These are phyloP conservation scores for Stenogyne calaminthoides DNA, from an alignment of 305 asterid species.

Conservation along the genomic window DNA sequence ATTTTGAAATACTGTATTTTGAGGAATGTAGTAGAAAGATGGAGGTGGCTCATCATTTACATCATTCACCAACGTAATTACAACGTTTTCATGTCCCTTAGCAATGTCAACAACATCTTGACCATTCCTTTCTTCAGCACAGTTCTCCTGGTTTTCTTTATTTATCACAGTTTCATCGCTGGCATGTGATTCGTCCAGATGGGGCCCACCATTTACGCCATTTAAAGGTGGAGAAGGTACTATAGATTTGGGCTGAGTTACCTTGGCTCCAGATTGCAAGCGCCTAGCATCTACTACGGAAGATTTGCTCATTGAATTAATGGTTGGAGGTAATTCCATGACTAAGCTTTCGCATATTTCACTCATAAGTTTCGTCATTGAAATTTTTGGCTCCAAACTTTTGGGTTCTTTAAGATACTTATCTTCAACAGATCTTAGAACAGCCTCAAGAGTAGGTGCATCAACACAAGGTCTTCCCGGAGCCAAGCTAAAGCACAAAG, in stretches of 20 bases:
- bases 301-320: constrained; percentile 33
- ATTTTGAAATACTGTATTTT: constrained; percentile 66
- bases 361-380: constrained; percentile 49
- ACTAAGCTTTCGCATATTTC: constrained; percentile 51
- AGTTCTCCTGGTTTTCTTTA: constrained; percentile 37
- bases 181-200: constrained; percentile 35
- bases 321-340: constrained; percentile 28
- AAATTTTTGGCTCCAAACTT: constrained; percentile 41
- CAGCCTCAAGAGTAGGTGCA: constrained; percentile 52
- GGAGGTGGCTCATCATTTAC: constrained; percentile 62
- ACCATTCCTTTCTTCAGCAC: constrained; percentile 38
- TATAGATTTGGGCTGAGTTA: constrained; percentile 31
- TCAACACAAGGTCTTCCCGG: constrained; percentile 45
- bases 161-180: constrained; percentile 33
- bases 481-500: constrained; percentile 43
- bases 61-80: constrained; percentile 63
- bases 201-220: constrained; percentile 34
- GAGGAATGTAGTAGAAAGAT: constrained; percentile 72
- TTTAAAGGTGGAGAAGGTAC: constrained; percentile 38
- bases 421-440: constrained; percentile 52
- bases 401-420: constrained; percentile 49
- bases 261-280: constrained; percentile 38
- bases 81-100: constrained; percentile 81
- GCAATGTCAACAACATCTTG: constrained; percentile 61
- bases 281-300: constrained; percentile 30